Evolutionary conservation across 345 rosid species (phyloP).

Genomic region (Nasturtium officinale): DNA sequence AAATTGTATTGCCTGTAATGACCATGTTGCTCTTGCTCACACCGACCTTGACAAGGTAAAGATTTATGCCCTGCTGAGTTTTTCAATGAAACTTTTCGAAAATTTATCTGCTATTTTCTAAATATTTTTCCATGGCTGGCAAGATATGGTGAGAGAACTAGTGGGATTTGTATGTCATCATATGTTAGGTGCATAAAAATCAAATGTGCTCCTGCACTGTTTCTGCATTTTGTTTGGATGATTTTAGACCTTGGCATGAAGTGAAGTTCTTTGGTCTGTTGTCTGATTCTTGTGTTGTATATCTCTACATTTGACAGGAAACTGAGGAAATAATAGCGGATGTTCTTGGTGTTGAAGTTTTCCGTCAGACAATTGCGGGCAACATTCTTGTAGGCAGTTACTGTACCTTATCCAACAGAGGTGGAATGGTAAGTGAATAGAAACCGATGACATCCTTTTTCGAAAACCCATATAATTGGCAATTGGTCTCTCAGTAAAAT

Average conservation of each 20-base stretch:
- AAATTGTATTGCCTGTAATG: slow-evolving; percentile 94
- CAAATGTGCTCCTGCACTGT: background rate
- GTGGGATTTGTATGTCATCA: background rate
- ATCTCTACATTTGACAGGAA: slow-evolving; percentile 48
- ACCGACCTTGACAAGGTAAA: slow-evolving; percentile 75
- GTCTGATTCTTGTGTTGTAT: background rate
- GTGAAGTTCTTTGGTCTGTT: background rate
- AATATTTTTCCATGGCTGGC: background rate
- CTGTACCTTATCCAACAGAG: slow-evolving; percentile 82
- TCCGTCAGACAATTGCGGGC: slow-evolving; percentile 92
- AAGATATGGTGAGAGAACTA: background rate
- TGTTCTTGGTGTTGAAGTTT: slow-evolving; percentile 96
- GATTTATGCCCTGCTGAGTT: background rate
- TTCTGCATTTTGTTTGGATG: background rate
- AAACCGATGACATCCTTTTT: background rate
- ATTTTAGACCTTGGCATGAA: background rate
- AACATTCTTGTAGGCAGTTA: slow-evolving; percentile 93
- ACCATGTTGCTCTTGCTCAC: slow-evolving; percentile 93
- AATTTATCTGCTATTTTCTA: background rate
- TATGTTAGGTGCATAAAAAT: background rate
- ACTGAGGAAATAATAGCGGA: slow-evolving; percentile 92
- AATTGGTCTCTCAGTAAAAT: background rate
- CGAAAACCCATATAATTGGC: background rate
- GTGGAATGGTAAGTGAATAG: slow-evolving; percentile 79
- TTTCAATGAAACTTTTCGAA: background rate